These are phyloP conservation scores for Saturnispora gosingensis DNA, from an alignment of 805 yeast species.

Conservation along the genomic window DNA sequence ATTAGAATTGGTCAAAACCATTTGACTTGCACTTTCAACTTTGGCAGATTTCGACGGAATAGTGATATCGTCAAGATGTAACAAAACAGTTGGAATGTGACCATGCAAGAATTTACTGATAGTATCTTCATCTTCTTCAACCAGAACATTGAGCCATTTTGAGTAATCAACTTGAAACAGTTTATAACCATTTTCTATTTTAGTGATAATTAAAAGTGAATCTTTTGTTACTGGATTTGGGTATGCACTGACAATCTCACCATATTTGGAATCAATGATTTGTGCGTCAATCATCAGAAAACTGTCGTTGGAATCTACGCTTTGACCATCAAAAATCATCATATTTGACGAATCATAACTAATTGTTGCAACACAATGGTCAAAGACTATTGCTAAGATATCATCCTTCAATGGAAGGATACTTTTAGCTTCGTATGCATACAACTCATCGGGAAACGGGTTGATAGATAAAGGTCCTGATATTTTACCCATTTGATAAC, in stretches of 20 bases:
- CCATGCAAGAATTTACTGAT: slow-evolving; percentile 13
- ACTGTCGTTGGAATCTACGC: slow-evolving; percentile 4
- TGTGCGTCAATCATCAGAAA: slow-evolving; percentile 12
- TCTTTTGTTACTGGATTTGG: slow-evolving; percentile 17
- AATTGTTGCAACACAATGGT: slow-evolving; percentile 16
- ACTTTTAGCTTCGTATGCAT: slow-evolving; percentile 34
- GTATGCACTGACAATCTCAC: slow-evolving; percentile 10
- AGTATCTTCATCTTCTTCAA: slow-evolving; percentile 13
- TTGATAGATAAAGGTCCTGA: slow-evolving; percentile 43
- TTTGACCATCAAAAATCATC: slow-evolving; percentile 21
- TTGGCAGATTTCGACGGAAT: slow-evolving; percentile 5
- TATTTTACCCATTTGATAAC: slow-evolving; percentile 17
- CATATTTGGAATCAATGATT: slow-evolving; percentile 6
- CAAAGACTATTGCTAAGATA: slow-evolving; percentile 17
- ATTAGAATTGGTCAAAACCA: background rate
- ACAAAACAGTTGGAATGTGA: slow-evolving; percentile 18
- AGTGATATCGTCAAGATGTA: slow-evolving; percentile 13
- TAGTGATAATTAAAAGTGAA: slow-evolving; percentile 16
- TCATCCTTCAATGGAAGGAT: slow-evolving; percentile 21
- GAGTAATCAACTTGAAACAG: slow-evolving; percentile 23
- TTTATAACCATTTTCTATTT: slow-evolving; percentile 10
- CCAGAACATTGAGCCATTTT: slow-evolving; percentile 19
- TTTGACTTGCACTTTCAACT: slow-evolving; percentile 1
- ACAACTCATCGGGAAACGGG: slow-evolving; percentile 48
- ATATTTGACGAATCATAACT: slow-evolving; percentile 17